Evolutionary conservation across 192 early-diverging fungal species (phyloP), one percentile per base, ranked within the genome.

Genomic region (Cetraspora pellucida): DNA sequence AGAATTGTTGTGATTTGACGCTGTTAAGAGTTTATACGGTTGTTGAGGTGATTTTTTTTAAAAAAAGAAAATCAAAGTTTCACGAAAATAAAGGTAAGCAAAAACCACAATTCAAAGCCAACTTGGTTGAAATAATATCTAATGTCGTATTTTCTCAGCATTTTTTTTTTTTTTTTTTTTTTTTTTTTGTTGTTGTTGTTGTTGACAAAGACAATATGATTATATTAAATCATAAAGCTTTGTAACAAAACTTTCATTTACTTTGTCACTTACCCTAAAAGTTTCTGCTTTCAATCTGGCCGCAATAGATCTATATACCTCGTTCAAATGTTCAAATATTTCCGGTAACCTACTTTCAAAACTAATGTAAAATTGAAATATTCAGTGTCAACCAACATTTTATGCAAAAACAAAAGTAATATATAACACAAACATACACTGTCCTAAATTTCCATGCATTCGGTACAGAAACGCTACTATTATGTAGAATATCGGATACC

Each of bases 401-500:
- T 30, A 13, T 10, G 16, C 25, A 3, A 14, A 10, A 25, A 46
- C 25, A 27, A 3, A 47, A n/a, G 10, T 7, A 23, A 44, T 66
- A 46, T 45, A 66, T 21, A 21, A 58, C 16, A 28, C 7, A 79
- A 5, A 72, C 80, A 77, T 80, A 90, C 74, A 80, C 84, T 19
- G 85, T 85, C 46, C 96, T 83, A 72, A 91, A 92, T 82, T 92
- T 89, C 95, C 96, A 98, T 10, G 91, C 95, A 77, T 93, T 93
- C n/a, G 93, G 88, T 3, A 95, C 84, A 2, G 87, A 87, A 17
- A 91, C 87, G 60, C 90, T 85, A 74, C 92, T 89, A 79, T 97
- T 98, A 79, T 94, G 92, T n/a, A 98, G 85, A 27, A 98, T 89
- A 70, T 98, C 96, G 0, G 91, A 94, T n/a, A 97, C 87, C 16